Base-by-base conservation (phyloP, 2,329 filamentous ascomycete genomes). In the Fusarium pilosicola region DNA sequence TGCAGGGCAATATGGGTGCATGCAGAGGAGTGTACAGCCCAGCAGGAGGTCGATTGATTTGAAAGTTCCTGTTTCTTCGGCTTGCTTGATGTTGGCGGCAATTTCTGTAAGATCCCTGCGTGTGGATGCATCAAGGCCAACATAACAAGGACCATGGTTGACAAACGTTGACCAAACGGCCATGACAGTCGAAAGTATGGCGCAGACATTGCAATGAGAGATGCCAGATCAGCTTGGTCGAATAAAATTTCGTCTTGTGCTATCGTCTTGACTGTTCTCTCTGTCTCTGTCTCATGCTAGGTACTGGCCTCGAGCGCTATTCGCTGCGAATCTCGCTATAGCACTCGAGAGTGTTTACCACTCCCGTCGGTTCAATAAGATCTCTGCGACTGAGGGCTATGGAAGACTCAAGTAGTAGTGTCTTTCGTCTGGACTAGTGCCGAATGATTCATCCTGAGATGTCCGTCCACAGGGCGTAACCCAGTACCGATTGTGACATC, bases 261-360 rank as follows among this genome's bases (percentile, higher is more conserved):
- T 93, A 93, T 90, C 90, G 88, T 91, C 88, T 89, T 90, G 89
- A 79, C 79, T 83, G 74, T 81, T 74, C 80, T 80, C 79, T 80
- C 79, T 79, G 79, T 80, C 79, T 80, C 79, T 79, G 79, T 82
- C 80, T 81, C 83, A 83, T 83, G 83, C 91, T 93, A 93, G 89
- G 88, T 89, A 89, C 88, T 90, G 85, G 85, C 85, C 84, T 86
- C 83, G 86, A 86, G 87, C 86, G 87, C 88, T 89, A 89, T 85
- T 85, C 86, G 87, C 87, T 86, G 84, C 85, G 82, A 85, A 83
- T 84, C 84, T 84, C 85, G 86, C 84, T 88, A 87, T 85, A 87
- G 86, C 86, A 81, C 77, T 83, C 79, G 84, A 82, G 80, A 82
- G 84, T 76, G 79, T 76, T 74, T 63, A 68, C 64, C 79, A 74